A percentile compares a stretch with the other conserved stretches of the same genome.
phyloP scores from a whole-genome alignment of 2,329 filamentous ascomycete species.

The Elsinoe perseae region DNA sequence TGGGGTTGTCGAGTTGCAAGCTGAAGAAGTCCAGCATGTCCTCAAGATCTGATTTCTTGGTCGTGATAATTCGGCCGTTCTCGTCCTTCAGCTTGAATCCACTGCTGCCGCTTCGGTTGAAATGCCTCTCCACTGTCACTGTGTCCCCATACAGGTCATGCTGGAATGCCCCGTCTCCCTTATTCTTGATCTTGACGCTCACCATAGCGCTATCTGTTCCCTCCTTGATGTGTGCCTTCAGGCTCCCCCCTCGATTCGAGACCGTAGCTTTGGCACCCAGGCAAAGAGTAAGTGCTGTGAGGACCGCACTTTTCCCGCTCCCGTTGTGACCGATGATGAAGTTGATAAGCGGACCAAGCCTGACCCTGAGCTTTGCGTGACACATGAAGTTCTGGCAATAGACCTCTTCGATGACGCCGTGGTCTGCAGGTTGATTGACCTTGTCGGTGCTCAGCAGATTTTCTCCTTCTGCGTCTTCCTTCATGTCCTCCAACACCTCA shows the following conservation, averaged over 20 bases:
- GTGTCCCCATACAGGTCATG: constrained; percentile 72
- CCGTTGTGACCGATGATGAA: constrained; percentile 98
- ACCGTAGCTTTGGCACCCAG: constrained; percentile 89
- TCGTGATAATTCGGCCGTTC: constrained; percentile 63
- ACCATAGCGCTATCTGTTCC: constrained; percentile 68
- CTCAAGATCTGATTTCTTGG: constrained; percentile 77
- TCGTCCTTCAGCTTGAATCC: constrained; percentile 81
- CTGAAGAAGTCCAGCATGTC: constrained; percentile 90
- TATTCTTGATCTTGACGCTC: constrained; percentile 82
- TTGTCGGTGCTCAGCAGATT: constrained; percentile 23
- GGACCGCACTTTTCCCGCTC: constrained; percentile 90
- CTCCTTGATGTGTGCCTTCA: constrained; percentile 88
- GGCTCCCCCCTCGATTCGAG: constrained; percentile 82
- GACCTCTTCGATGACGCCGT: constrained; percentile 81
- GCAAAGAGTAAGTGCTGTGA: constrained; percentile 88
- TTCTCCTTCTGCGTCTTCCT: constrained; percentile 20
- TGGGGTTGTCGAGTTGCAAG: constrained; percentile 90
- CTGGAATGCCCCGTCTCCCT: constrained; percentile 76
- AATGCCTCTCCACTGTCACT: constrained; percentile 87
- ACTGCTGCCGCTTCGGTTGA: constrained; percentile 64
- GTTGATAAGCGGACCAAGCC: constrained; percentile 90
- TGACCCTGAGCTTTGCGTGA: constrained; percentile 70
- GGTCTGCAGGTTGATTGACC: constrained; percentile 68
- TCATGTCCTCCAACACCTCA: neutral
- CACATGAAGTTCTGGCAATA: constrained; percentile 96